Evolutionary conservation across 2,329 filamentous ascomycete genomes (phyloP), one percentile per base, ranked within the genome.

Genomic region (Juglanconis oblonga): DNA sequence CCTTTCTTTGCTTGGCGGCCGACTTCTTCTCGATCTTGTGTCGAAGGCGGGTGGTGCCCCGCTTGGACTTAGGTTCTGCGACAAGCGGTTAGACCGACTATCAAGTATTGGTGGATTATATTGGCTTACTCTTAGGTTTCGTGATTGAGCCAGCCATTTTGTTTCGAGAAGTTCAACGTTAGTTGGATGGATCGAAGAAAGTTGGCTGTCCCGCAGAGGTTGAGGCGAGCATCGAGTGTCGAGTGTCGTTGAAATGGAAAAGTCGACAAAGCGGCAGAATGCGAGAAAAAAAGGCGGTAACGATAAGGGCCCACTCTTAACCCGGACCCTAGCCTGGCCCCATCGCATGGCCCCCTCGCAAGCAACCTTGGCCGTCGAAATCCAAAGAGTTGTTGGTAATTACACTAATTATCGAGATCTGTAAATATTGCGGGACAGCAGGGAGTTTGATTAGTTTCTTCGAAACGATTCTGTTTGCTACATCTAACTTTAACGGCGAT

Each of bases 21-120:
- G 93, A 91, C 29, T 90, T 88, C 78, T 99, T 99, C 74, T 97
- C 86, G 76, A 99, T 98, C 79, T 96, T 97, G 81, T 97, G 88
- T 66, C 94, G 88, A 70, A 99, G 84, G 62, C 95, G 92, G 71
- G 94, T 90, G 49, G 94, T 87, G 67, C 85, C 87, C 76, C 95
- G 89, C 86, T 99, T 99, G 58, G 94, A 98, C 78, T 89, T 92
- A 72, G 94, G 95, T 78, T 97, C 92, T 97, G 69, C 3, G 60
- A 3, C 24, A 9, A 10, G 13, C 24, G 32, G 31, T 32, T 49
- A 32, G 31, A 33, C 10, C 11, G 29, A 33, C 24, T 24, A 13
- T 32, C 8, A 32, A 33, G 29, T 3, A 14, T 14, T 13, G 24
- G 10, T 11, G 47, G 7, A 32, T 9, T 2, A 24, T 4, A 13